phyloP scores from a whole-genome alignment of 306 rosid species.

The Rosa multiflora region DNA sequence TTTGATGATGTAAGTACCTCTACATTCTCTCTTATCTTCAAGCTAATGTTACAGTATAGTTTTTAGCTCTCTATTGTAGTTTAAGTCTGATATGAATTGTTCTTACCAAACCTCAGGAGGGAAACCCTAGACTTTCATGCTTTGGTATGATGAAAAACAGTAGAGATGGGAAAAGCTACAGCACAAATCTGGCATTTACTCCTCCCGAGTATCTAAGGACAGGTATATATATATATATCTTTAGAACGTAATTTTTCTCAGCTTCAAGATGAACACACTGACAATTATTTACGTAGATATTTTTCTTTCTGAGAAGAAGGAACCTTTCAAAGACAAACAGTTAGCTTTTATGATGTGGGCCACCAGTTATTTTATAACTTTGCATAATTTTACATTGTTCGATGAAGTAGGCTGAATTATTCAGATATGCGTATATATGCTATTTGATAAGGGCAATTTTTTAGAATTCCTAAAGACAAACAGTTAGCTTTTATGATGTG shows the following conservation, averaged over 20 bases:
- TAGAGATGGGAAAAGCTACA: conserved; percentile 95
- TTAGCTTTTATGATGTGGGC: not conserved
- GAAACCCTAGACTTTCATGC: conserved; percentile 94
- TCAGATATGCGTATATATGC: not conserved
- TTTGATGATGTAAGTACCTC: conserved; percentile 77
- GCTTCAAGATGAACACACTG: conserved; percentile 9
- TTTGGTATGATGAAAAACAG: conserved; percentile 98
- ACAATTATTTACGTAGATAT: not conserved
- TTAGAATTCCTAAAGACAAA: not conserved
- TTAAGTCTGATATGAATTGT: conserved; percentile 18
- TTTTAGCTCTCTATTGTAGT: not conserved
- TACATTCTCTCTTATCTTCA: conserved; percentile 17
- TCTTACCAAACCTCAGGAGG: conserved; percentile 54
- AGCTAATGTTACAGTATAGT: not conserved
- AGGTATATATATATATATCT: conserved; percentile 46
- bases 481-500: not conserved
- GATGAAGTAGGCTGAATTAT: not conserved
- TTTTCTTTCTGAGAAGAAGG: not conserved
- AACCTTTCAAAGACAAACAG: not conserved
- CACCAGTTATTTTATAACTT: not conserved
- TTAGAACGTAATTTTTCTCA: conserved; percentile 5
- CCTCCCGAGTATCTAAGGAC: conserved; percentile 93
- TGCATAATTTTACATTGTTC: not conserved
- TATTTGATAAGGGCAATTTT: not conserved
- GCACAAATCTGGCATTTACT: conserved; percentile 94